Evolutionary conservation across 2,329 filamentous ascomycete genomes (phyloP).

Genomic region (Ambrosiella xylebori): DNA sequence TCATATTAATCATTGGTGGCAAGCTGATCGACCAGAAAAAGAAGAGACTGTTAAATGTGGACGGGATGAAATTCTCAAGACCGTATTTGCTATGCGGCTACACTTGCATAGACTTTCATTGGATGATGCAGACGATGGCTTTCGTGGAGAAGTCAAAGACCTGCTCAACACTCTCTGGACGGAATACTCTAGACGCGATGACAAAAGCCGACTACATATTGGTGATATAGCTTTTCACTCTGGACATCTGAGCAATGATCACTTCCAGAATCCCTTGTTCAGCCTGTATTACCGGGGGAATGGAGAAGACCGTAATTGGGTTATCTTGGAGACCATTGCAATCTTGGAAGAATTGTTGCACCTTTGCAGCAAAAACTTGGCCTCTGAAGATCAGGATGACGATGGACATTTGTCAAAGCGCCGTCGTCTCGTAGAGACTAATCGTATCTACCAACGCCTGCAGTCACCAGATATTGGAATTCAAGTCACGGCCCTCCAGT

Average conservation of each 20-base stretch:
- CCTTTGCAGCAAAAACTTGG: neutral
- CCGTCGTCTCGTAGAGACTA: constrained; percentile 18
- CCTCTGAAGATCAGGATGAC: neutral
- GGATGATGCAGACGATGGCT: constrained; percentile 20
- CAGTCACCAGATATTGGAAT: constrained; percentile 26
- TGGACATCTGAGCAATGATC: constrained; percentile 25
- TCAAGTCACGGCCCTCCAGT: constrained; percentile 36
- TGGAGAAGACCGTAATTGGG: constrained; percentile 43
- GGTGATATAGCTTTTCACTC: constrained; percentile 50
- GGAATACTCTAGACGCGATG: constrained; percentile 59
- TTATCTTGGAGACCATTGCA: constrained; percentile 39
- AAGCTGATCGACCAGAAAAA: constrained; percentile 45
- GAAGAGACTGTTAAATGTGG: constrained; percentile 44
- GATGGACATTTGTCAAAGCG: neutral
- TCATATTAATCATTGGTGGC: constrained; percentile 61
- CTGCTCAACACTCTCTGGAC: constrained; percentile 53
- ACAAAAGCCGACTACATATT: constrained; percentile 58
- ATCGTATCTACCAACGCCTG: constrained; percentile 32
- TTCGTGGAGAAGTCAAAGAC: constrained; percentile 38
- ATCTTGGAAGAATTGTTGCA: constrained; percentile 32
- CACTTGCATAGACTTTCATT: constrained; percentile 42
- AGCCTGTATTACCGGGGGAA: constrained; percentile 34
- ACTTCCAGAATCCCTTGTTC: constrained; percentile 33
- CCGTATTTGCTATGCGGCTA: constrained; percentile 47
- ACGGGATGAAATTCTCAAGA: constrained; percentile 62